Evolutionary conservation across 441 rosid species (phyloP), one percentile per base, ranked within the genome.

Genomic region (Pelargonium australe): DNA sequence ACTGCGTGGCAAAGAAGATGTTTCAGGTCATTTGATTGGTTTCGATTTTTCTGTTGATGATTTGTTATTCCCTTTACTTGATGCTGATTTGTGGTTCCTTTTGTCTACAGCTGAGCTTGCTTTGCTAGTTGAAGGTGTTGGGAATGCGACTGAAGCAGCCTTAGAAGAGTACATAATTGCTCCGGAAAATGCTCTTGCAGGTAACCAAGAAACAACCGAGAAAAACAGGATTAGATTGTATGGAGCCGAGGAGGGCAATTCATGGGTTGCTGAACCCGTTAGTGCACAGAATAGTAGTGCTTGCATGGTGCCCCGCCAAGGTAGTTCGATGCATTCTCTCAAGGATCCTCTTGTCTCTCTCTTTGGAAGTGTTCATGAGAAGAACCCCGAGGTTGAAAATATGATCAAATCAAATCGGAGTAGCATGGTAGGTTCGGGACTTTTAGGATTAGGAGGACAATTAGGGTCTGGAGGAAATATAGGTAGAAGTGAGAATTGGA

Each of bases 111-210:
- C 84, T 77, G 91, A 86, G 85, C 80, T 86, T 88, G 87, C 91
- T 72, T 77, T 86, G 79, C 77, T 84, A 76, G 84, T 84, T n/a
- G 91, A 86, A 74, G 91, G 91, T 23, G 83, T 86, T 72, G 85
- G 82, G 62, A 60, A 76, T 41, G 87, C 86, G 68, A 80, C 79
- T 70, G 91, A 86, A 19, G 79, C 88, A 53, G 80, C 88, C 7
- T 77, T 84, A 65, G 91, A 86, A 80, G 91, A 86, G 68, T 84
- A 84, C 19, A 79, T 86, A 66, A 84, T 86, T 45, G 85, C 85
- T 49, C 87, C 85, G 0, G 85, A 77, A 1, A 73, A 69, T 72
- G 86, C 74, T 2, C 78, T 72, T 3, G 25, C 53, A 70, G 81
- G 78, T 64, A 87, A 84, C 64, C 79, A 67, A 0, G 90, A 84